Conservation (phyloP, 345 rosid genomes). For the Eucalyptus cloeziana region DNA sequence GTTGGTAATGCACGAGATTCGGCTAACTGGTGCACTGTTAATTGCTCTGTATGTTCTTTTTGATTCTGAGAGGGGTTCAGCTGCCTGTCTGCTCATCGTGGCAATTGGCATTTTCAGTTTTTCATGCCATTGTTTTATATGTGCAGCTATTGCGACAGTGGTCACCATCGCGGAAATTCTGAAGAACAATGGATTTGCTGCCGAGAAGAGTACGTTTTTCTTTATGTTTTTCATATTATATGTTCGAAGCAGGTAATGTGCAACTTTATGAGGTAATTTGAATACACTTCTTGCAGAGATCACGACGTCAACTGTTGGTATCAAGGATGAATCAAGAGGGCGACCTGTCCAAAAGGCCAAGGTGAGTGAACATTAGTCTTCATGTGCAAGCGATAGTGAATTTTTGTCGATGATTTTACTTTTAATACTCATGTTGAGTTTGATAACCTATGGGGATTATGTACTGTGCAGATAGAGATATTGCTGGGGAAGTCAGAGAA, state of each 20-base stretch:
- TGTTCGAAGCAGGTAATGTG: not conserved
- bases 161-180: slow-evolving; percentile 81
- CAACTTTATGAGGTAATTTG: not conserved
- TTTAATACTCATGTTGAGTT: not conserved
- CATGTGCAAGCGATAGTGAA: not conserved
- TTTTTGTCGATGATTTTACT: not conserved
- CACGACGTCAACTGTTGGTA: slow-evolving; percentile 65
- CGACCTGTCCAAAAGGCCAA: slow-evolving; percentile 77
- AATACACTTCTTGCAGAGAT: slow-evolving; percentile 31
- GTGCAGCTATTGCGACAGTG: slow-evolving; percentile 78
- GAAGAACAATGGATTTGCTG: slow-evolving; percentile 82
- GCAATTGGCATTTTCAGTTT: not conserved
- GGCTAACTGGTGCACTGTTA: not conserved
- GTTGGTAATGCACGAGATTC: not conserved
- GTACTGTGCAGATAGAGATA: slow-evolving; percentile 50
- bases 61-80: not conserved
- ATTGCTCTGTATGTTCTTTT: not conserved
- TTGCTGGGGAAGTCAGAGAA: slow-evolving; percentile 64
- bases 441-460: not conserved
- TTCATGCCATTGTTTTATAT: not conserved
- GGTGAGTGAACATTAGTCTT: slow-evolving; percentile 14
- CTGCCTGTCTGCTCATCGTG: not conserved
- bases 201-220: slow-evolving; percentile 60
- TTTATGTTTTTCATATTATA: not conserved
- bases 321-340: slow-evolving; percentile 73